Evolutionary conservation across 2,329 filamentous ascomycete genomes (phyloP).

Genomic region (Ophiostoma himal-ulmi): DNA sequence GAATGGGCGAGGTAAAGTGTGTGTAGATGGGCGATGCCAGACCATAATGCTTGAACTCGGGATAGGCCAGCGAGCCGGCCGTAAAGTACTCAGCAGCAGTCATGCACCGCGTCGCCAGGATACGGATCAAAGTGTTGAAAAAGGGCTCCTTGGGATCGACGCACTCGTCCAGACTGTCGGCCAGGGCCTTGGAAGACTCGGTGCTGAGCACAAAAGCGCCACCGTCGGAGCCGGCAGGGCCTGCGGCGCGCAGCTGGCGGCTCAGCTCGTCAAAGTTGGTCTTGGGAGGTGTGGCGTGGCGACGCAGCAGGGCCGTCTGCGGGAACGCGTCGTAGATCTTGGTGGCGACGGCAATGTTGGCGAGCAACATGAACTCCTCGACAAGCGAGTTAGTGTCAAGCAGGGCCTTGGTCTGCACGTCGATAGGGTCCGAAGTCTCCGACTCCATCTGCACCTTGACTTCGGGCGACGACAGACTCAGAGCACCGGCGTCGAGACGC

Average conservation of each 20-base stretch:
- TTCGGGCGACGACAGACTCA: constrained; percentile 96
- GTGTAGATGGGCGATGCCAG: constrained; percentile 96
- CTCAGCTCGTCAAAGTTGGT: constrained; percentile 94
- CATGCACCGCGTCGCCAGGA: constrained; percentile 98
- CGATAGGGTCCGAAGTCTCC: constrained; percentile 90
- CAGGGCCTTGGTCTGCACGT: constrained; percentile 90
- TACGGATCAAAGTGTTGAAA: constrained; percentile 96
- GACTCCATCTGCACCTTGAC: constrained; percentile 93
- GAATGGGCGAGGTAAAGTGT: constrained; percentile 95
- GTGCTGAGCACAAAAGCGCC: constrained; percentile 57
- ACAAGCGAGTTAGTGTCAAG: constrained; percentile 96
- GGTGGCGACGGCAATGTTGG: constrained; percentile 87
- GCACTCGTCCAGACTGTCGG: constrained; percentile 83
- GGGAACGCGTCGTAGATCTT: constrained; percentile 90
- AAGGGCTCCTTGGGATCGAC: constrained; percentile 77
- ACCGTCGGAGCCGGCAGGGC: constrained; percentile 41
- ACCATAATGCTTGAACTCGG: constrained; percentile 95
- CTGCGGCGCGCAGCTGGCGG: constrained; percentile 71
- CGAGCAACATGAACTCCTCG: constrained; percentile 98
- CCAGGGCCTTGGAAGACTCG: constrained; percentile 86
- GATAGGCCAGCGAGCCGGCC: constrained; percentile 84
- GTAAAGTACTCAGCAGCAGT: constrained; percentile 98
- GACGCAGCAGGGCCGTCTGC: constrained; percentile 87
- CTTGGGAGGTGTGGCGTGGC: constrained; percentile 86
- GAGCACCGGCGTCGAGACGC: constrained; percentile 89